Evolutionary conservation across 2,329 filamentous ascomycete species (phyloP).

Genomic region (Cercospora canescens): DNA sequence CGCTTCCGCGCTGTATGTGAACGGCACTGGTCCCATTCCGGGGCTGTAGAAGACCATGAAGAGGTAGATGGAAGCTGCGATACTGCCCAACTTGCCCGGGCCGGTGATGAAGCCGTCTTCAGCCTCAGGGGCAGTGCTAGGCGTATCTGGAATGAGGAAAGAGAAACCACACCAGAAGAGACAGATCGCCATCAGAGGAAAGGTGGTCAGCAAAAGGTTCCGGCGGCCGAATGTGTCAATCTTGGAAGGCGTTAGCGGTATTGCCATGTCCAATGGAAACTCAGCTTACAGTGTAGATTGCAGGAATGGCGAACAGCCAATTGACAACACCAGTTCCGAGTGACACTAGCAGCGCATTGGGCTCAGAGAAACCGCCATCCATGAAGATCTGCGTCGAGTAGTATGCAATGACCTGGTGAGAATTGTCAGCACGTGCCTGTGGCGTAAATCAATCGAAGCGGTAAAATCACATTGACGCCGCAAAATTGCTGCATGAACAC

Average conservation of each 20-base stretch:
- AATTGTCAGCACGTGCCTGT: background rate
- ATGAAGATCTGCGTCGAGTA: slow-evolving; percentile 33
- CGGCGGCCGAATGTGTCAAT: slow-evolving; percentile 48
- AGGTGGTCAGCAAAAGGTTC: slow-evolving; percentile 46
- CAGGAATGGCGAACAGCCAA: slow-evolving; percentile 23
- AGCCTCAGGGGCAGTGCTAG: background rate
- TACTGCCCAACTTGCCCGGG: slow-evolving; percentile 36
- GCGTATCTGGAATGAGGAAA: slow-evolving; percentile 36
- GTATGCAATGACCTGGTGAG: slow-evolving; percentile 34
- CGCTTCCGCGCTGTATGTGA: slow-evolving; percentile 48
- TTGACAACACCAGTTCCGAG: slow-evolving; percentile 33
- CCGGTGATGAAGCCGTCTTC: slow-evolving; percentile 14
- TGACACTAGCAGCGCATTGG: slow-evolving; percentile 33
- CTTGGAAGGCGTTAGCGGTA: slow-evolving; percentile 35
- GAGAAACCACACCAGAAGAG: slow-evolving; percentile 50
- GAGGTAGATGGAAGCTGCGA: slow-evolving; percentile 40
- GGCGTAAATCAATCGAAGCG: too few species aligned
- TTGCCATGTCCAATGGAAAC: background rate
- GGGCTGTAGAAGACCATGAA: slow-evolving; percentile 37
- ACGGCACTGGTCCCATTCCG: slow-evolving; percentile 47
- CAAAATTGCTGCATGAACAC: slow-evolving; percentile 37
- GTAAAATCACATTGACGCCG: slow-evolving; percentile 17
- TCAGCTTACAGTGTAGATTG: slow-evolving; percentile 20
- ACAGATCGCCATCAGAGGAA: slow-evolving; percentile 48
- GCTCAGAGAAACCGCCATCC: slow-evolving; percentile 27